Percentiles rank a stretch among this genome's conserved stretches.
Conservation (phyloP, 78 protist genomes). For the Dictyostelium firmibasis region DNA sequence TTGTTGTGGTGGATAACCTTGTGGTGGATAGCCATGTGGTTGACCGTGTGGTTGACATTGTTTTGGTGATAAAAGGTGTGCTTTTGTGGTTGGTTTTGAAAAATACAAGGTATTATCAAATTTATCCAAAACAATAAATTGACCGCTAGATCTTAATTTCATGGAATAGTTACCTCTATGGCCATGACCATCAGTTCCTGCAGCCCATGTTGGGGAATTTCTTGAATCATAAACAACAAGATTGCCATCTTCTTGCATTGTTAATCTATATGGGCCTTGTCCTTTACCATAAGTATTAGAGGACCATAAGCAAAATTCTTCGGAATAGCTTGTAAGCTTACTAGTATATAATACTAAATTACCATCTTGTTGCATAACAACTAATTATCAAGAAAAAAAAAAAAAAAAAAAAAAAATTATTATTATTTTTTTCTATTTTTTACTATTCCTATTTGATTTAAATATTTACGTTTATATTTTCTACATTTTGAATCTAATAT, state of each 20-base stretch:
- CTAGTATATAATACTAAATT: constrained; percentile 49
- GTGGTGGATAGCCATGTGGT: too few relatives aligned
- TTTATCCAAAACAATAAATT: background rate
- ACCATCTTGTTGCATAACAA: constrained; percentile 29
- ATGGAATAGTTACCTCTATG: background rate
- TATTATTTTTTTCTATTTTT: too few relatives aligned
- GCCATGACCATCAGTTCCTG: background rate
- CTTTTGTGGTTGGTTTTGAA: background rate
- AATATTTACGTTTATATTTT: background rate
- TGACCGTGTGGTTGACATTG: background rate
- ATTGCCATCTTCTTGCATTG: constrained; percentile 24
- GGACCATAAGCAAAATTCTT: background rate
- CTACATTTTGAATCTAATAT: background rate
- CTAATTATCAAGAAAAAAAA: background rate
- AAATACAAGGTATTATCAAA: background rate
- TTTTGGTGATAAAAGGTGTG: background rate
- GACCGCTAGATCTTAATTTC: background rate
- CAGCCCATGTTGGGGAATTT: background rate
- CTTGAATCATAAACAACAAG: constrained; percentile 23
- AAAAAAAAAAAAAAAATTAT: too few relatives aligned
- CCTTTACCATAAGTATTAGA: background rate
- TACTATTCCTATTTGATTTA: too few relatives aligned
- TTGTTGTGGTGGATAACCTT: too few relatives aligned
- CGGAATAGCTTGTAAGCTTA: background rate
- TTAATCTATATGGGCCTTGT: constrained; percentile 1